These are phyloP conservation scores for Pestalotiopsis sp. DNA, from an alignment of 2,329 filamentous ascomycete genomes.

Conservation along the genomic window DNA sequence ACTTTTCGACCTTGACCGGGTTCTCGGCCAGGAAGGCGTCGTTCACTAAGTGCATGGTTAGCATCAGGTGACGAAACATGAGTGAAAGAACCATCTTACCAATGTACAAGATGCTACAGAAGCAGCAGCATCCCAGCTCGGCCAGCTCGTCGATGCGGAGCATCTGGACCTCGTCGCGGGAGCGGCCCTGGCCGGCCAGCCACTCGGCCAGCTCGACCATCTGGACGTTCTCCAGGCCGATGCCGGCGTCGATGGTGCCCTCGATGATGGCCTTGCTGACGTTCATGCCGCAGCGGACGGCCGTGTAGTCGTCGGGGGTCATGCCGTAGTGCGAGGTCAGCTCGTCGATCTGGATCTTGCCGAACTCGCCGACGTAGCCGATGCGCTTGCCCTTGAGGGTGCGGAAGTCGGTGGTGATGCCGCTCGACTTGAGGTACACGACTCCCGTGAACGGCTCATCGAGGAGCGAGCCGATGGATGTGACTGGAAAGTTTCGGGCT, in stretches of 20 bases:
- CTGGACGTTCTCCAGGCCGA: conserved; percentile 80
- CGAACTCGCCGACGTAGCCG: conserved; percentile 80
- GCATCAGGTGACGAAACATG: neutral
- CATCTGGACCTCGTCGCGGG: conserved; percentile 74
- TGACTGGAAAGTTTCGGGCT: conserved; percentile 73
- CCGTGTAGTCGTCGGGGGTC: conserved; percentile 73
- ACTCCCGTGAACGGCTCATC: conserved; percentile 82
- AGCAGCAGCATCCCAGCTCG: conserved; percentile 81
- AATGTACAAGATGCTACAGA: conserved; percentile 82
- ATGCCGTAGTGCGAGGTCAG: conserved; percentile 79
- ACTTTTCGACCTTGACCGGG: conserved; percentile 66
- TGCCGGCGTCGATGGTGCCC: conserved; percentile 73
- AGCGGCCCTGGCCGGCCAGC: conserved; percentile 65
- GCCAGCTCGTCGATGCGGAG: conserved; percentile 80
- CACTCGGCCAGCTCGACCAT: conserved; percentile 83
- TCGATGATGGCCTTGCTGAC: conserved; percentile 76
- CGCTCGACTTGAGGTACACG: conserved; percentile 74
- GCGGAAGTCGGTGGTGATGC: conserved; percentile 75
- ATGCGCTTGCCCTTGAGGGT: conserved; percentile 77
- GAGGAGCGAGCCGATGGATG: conserved; percentile 74
- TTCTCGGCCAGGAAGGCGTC: conserved; percentile 69
- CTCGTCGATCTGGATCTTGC: conserved; percentile 84
- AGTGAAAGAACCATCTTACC: conserved; percentile 35
- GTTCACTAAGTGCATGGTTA: conserved; percentile 44
- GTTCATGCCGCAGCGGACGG: conserved; percentile 81